Evolutionary conservation across 73 alveolate species (phyloP), one percentile per base, ranked within the genome.

Genomic region (Durusdinium trenchii): DNA sequence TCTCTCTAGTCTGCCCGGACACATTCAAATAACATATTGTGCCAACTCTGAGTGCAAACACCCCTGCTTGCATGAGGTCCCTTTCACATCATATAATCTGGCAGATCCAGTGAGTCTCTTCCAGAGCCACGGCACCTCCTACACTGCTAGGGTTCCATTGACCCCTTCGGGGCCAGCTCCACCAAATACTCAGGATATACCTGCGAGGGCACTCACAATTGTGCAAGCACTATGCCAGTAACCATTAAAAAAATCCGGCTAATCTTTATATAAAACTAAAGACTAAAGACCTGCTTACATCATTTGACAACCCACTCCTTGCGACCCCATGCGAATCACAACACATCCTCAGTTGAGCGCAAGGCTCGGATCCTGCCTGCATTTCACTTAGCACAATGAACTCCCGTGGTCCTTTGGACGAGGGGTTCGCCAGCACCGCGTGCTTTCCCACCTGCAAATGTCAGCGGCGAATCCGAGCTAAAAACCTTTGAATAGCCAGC

Each of bases 341-440:
- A 30, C 46, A 64, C 9, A 62, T 62, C 32, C 38, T 40, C 38
- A 62, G 76, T 40, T 64, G 6, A 3, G 46, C 36, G 45, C 36
- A 38, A n/a, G n/a, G n/a, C 47, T 5, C 23, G 86, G 40, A 28
- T 36, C 73, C 43, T 50, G 61, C 95, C 98, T 91, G 98, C 98
- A 91, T 91, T 52, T 91, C 98, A 14, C 90, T 47, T 52, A 69
- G 60, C 73, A 91, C 89, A 30, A 91, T 91, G 78, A 91, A 91
- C 89, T 91, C 98, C 98, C 98, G 81, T n/a, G 98, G 98, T 48
- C 98, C 98, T 71, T 91, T 78, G 98, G 98, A 76, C 79, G 82
- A 50, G 76, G 98, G 98, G 75, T 91, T 91, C 32, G 98, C 98
- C 90, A 91, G 78, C 35, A 91, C 98, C 16, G 98, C 89, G 61